A percentile compares a stretch with the other conserved stretches of the same genome.
Conservation (phyloP, 1,139 yeast species). For the Pneumocystis murina region DNA sequence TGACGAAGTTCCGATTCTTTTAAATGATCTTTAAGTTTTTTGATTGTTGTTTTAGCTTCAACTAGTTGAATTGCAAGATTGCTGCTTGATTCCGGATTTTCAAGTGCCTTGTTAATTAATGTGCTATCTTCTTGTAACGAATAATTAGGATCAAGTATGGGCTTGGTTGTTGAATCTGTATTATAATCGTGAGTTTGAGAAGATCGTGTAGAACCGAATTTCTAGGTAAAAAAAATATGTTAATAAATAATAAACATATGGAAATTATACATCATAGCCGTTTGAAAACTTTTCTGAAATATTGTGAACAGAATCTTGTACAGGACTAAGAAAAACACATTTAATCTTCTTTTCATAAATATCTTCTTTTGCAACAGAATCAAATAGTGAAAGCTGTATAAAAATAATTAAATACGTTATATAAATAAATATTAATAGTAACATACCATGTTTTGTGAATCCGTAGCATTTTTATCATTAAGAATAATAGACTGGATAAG, state of each 20-base stretch:
- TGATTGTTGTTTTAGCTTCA: background rate
- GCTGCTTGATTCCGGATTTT: background rate
- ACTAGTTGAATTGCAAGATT: background rate
- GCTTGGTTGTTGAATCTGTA: background rate
- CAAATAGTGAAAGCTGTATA: constrained; percentile 51
- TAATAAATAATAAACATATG: background rate
- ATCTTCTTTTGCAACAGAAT: constrained; percentile 42
- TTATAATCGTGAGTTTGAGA: background rate
- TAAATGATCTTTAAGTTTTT: background rate
- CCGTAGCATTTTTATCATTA: constrained; percentile 15
- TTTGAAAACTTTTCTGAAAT: background rate
- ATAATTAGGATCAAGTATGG: background rate
- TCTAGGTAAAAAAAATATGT: background rate
- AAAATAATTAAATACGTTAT: background rate
- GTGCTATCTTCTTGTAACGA: background rate
- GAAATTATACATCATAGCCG: background rate
- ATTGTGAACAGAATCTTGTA: background rate
- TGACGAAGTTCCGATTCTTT: background rate
- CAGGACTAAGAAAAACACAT: constrained; percentile 40
- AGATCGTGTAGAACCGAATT: background rate
- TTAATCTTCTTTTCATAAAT: constrained; percentile 62
- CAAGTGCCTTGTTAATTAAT: background rate
- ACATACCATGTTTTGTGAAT: constrained; percentile 13
- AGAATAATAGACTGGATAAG: constrained; percentile 76
- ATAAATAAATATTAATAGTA: constrained; percentile 8